Evolutionary conservation across 2,329 filamentous ascomycete genomes (phyloP).

Genomic region (Aspergillus intermedius): DNA sequence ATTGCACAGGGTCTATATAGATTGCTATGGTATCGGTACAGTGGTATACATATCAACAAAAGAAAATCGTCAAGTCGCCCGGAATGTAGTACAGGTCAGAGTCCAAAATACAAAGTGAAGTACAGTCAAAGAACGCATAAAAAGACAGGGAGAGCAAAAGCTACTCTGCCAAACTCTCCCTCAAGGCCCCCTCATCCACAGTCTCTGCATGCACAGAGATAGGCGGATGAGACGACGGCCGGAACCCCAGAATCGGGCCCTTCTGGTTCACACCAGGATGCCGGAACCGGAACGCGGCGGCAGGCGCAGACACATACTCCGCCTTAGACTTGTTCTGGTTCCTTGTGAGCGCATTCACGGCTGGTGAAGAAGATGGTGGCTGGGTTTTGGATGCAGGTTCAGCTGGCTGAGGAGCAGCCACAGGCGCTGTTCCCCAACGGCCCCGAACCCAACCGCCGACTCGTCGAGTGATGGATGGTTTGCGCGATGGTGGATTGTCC

Average conservation of each 20-base stretch:
- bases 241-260: constrained; percentile 66
- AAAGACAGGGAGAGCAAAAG: constrained; percentile 1
- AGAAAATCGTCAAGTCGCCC: not conserved
- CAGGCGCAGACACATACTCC: constrained; percentile 1
- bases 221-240: constrained; percentile 49
- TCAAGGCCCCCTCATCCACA: constrained; percentile 56
- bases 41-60: not conserved
- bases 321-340: constrained; percentile 15
- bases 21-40: no score
- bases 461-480: constrained; percentile 43
- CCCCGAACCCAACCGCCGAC: constrained; percentile 62
- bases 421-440: constrained; percentile 54
- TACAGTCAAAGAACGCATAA: not conserved
- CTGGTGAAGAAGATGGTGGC: not conserved
- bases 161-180: constrained; percentile 51
- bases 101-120: not conserved
- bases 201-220: constrained; percentile 52
- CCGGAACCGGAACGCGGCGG: constrained; percentile 32
- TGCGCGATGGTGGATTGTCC: constrained; percentile 11
- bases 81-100: no score
- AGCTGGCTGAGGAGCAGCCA: not conserved
- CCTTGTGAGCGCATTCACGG: constrained; percentile 17
- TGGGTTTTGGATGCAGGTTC: not conserved
- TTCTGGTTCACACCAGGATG: constrained; percentile 71
- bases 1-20: no score